phyloP scores from a whole-genome alignment of 345 rosid species.

The Salix purpurea region DNA sequence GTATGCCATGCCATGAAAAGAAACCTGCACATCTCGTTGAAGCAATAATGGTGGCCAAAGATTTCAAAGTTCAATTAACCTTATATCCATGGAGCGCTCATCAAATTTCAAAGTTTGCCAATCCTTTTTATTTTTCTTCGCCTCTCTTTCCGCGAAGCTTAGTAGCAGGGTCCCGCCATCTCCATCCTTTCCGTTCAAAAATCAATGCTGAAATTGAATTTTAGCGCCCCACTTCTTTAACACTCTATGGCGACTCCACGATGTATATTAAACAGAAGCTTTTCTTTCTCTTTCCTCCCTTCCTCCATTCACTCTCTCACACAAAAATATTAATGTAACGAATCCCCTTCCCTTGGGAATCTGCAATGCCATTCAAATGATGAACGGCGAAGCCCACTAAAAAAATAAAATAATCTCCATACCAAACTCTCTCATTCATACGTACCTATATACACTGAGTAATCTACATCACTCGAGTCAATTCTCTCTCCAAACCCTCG shows the following conservation, averaged over 20 bases:
- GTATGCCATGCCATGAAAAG: not conserved
- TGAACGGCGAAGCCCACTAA: conserved; percentile 50
- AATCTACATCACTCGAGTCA: conserved; percentile 40
- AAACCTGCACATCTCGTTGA: not conserved
- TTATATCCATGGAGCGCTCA: not conserved
- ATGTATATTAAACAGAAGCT: conserved; percentile 12
- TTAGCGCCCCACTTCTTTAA: conserved; percentile 26
- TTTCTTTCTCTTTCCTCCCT: conserved; percentile 7
- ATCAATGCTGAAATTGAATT: conserved; percentile 47
- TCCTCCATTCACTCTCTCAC: conserved; percentile 26
- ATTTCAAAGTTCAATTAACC: conserved; percentile 1
- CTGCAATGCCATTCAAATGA: conserved; percentile 51
- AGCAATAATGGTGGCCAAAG: conserved; percentile 7
- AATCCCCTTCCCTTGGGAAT: conserved; percentile 81
- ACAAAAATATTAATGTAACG: conserved; percentile 17
- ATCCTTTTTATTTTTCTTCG: conserved; percentile 6
- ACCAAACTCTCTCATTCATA: conserved; percentile 33
- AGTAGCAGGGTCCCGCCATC: conserved; percentile 36
- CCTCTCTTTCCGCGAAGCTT: not conserved
- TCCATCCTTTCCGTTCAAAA: conserved; percentile 22
- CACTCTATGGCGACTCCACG: conserved; percentile 24
- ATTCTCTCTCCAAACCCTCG: conserved; percentile 32
- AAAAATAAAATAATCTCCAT: conserved; percentile 34
- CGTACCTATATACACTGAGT: conserved; percentile 18
- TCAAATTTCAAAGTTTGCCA: conserved; percentile 14